Conservation (phyloP, 257 asterid species). For the Nicotiana tomentosiformis region DNA sequence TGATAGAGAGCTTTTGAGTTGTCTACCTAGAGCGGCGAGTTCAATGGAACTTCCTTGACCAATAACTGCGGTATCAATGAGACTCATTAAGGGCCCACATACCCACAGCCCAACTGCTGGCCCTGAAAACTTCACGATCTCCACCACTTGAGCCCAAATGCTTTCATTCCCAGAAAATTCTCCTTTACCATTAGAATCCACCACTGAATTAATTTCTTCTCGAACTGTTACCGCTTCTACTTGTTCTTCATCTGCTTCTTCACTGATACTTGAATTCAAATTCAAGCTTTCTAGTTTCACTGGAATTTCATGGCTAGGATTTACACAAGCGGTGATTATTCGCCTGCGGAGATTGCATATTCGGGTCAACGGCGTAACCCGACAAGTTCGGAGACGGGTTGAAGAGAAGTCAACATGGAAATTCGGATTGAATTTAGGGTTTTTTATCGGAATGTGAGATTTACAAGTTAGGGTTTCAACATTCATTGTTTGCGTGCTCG, state of each 20-base stretch:
- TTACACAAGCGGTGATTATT: conserved; percentile 28
- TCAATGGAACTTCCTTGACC: conserved; percentile 92
- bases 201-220: conserved; percentile 16
- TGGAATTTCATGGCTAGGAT: conserved; percentile 33
- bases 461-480: no score
- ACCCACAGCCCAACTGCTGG: conserved; percentile 95
- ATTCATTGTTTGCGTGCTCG: no score
- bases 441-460: no score
- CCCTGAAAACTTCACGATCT: conserved; percentile 89
- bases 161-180: conserved; percentile 53
- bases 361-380: background rate
- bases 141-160: conserved; percentile 65
- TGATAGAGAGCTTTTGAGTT: background rate
- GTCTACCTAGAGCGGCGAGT: conserved; percentile 87
- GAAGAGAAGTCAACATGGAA: no score
- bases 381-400: no score
- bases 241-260: conserved; percentile 1
- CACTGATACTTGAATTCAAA: background rate
- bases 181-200: conserved; percentile 21
- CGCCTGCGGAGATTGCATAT: background rate
- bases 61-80: conserved; percentile 87
- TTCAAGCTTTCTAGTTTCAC: background rate
- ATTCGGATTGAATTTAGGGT: no score
- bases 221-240: conserved; percentile 18
- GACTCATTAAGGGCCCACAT: conserved; percentile 93